phyloP scores from a whole-genome alignment of 2,329 filamentous ascomycete genomes.

The Zymoseptoria ardabiliae region DNA sequence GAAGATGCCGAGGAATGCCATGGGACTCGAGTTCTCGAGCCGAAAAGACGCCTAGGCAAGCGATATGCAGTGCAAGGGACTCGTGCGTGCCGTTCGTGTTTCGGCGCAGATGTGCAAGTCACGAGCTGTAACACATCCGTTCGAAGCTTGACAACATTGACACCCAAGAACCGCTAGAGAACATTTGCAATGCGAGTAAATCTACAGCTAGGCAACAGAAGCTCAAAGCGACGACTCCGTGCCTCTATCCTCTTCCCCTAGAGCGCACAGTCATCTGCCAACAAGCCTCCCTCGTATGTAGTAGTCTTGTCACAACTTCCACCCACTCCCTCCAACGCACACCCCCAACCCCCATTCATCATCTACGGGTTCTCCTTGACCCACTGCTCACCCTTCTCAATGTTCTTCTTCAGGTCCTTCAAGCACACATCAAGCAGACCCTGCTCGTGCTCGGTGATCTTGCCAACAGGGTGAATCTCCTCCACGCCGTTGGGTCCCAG shows the following conservation, averaged over 20 bases:
- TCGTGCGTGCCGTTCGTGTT: too few species aligned
- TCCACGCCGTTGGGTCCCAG: constrained; percentile 93
- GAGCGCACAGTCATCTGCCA: not conserved
- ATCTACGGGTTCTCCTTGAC: constrained; percentile 50
- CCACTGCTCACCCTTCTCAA: constrained; percentile 75
- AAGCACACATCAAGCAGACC: constrained; percentile 81
- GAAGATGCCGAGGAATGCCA: not conserved
- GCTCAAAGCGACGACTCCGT: constrained; percentile 14
- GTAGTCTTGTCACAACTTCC: constrained; percentile 3
- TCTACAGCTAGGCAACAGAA: constrained; percentile 17
- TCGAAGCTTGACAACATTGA: not conserved
- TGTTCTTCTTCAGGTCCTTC: constrained; percentile 83
- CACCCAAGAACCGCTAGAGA: not conserved
- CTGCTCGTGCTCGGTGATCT: constrained; percentile 79
- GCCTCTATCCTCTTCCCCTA: constrained; percentile 1
- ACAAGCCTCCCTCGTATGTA: not conserved
- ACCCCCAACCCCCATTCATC: not conserved
- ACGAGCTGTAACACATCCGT: not conserved
- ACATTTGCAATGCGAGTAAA: constrained; percentile 8
- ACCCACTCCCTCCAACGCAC: constrained; percentile 6
- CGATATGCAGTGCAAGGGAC: too few species aligned
- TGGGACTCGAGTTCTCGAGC: not conserved
- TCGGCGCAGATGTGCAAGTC: too few species aligned
- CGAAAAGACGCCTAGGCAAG: not conserved
- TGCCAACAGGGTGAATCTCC: constrained; percentile 83